Evolutionary conservation across 441 rosid genomes (phyloP), one percentile per base, ranked within the genome.

Genomic region (Arabidopsis hybrid): DNA sequence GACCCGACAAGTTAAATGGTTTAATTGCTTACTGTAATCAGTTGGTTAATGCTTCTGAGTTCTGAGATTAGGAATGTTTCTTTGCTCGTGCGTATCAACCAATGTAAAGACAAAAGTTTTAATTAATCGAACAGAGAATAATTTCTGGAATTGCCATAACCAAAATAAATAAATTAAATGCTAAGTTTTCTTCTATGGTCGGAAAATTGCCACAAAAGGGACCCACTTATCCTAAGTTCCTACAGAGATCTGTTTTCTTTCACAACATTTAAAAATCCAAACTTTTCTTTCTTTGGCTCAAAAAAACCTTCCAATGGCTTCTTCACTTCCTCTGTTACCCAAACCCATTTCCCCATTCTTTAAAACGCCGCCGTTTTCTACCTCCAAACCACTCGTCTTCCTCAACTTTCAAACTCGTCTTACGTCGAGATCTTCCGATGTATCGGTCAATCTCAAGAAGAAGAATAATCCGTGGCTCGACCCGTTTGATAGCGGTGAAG

Each of bases 401-500:
- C 51, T 70, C 57, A 75, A 60, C 72, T 67, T 60, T 53, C 76
- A 60, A 65, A 57, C 60, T 12, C 76, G 80, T 7, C 57, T 60
- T 34, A n/a, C 83, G 49, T 73, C 77, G 59, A 84, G 55, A 46
- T 42, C 69, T 8, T 29, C 17, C n/a, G 51, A 72, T 65, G 60
- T 79, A 8, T 70, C 67, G 43, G 77, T 78, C 67, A 78, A 70
- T 52, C 85, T 80, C 50, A 86, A 84, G 89, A 94, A 87, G 84
- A 86, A 85, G 85, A 86, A 84, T 85, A 95, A 89, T 80, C 81
- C 83, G 2, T 92, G 97, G 99, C 82, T 89, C 13, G 99, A 90
- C 81, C 95, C 84, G 10, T 94, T 94, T 40, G 94, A 90, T 46
- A 88, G 89, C 43, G 96, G 89, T 1, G 88, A 85, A 45, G 97